Evolutionary conservation across 257 asterid genomes (phyloP).

Genomic region (Plantago ovata): DNA sequence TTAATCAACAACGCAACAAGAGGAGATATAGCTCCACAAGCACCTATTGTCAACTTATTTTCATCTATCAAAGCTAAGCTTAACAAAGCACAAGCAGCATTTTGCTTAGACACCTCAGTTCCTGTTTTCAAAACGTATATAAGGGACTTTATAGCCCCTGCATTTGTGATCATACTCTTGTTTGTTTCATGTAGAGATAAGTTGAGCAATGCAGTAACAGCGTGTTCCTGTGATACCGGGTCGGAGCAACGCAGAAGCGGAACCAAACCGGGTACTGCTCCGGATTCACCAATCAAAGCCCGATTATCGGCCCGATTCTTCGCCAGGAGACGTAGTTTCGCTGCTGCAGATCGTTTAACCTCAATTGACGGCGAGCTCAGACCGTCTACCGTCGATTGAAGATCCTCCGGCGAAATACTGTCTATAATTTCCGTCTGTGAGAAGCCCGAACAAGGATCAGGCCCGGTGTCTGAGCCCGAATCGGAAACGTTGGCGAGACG

Average conservation of each 20-base stretch:
- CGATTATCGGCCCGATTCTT: constrained; percentile 67
- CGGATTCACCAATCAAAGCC: constrained; percentile 60
- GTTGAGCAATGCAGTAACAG: constrained; percentile 61
- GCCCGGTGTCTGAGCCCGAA: constrained; percentile 28
- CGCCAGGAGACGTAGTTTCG: constrained; percentile 50
- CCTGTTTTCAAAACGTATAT: constrained; percentile 61
- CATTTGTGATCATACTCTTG: constrained; percentile 33
- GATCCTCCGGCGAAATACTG: constrained; percentile 60
- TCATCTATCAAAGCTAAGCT: constrained; percentile 59
- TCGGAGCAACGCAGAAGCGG: constrained; percentile 62
- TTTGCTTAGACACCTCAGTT: constrained; percentile 59
- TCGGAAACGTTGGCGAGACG: constrained; percentile 44
- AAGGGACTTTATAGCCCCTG: constrained; percentile 48
- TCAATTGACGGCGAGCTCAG: constrained; percentile 45
- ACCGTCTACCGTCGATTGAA: constrained; percentile 57
- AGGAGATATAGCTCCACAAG: constrained; percentile 70
- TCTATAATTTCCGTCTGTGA: constrained; percentile 55
- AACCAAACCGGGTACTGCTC: constrained; percentile 49
- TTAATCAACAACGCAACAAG: constrained; percentile 41
- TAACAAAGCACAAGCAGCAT: constrained; percentile 57
- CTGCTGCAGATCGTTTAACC: constrained; percentile 60
- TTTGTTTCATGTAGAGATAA: constrained; percentile 61
- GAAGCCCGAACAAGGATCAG: constrained; percentile 49
- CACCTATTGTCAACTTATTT: constrained; percentile 57
- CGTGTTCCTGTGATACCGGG: constrained; percentile 60